phyloP scores from a whole-genome alignment of 306 rosid species.

The Carpinus viminea region DNA sequence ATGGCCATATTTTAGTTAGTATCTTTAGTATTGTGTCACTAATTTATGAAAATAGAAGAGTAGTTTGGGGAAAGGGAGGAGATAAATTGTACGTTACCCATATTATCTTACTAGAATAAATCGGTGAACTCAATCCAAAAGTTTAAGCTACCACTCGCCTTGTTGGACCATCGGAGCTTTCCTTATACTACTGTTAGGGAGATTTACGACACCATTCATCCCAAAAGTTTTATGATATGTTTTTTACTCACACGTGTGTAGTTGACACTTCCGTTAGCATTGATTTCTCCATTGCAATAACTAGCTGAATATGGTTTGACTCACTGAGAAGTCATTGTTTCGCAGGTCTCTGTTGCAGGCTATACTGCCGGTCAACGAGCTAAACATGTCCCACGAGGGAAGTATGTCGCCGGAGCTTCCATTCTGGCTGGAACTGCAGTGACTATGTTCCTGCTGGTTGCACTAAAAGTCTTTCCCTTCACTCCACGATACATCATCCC shows the following conservation, averaged over 20 bases:
- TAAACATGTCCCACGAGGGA: conserved; percentile 82
- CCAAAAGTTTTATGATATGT: too few relatives aligned
- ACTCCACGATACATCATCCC: conserved; percentile 95
- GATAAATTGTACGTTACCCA: too few relatives aligned
- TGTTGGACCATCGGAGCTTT: too few relatives aligned
- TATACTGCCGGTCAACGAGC: conserved; percentile 96
- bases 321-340: background rate
- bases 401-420: conserved; percentile 75
- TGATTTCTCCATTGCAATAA: background rate
- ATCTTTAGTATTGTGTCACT: background rate
- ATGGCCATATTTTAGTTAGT: too few relatives aligned
- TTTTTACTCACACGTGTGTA: too few relatives aligned
- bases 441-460: conserved; percentile 67
- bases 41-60: too few relatives aligned
- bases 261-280: background rate
- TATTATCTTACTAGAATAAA: too few relatives aligned
- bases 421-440: conserved; percentile 77
- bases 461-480: conserved; percentile 77
- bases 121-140: too few relatives aligned
- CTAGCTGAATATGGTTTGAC: background rate
- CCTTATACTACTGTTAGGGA: too few relatives aligned
- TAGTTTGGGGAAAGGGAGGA: too few relatives aligned
- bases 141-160: too few relatives aligned
- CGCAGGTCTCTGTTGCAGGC: conserved; percentile 79
- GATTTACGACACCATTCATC: too few relatives aligned